Evolutionary conservation across 768 basidiomycete species (phyloP).

Genomic region (Lentinula sp.): DNA sequence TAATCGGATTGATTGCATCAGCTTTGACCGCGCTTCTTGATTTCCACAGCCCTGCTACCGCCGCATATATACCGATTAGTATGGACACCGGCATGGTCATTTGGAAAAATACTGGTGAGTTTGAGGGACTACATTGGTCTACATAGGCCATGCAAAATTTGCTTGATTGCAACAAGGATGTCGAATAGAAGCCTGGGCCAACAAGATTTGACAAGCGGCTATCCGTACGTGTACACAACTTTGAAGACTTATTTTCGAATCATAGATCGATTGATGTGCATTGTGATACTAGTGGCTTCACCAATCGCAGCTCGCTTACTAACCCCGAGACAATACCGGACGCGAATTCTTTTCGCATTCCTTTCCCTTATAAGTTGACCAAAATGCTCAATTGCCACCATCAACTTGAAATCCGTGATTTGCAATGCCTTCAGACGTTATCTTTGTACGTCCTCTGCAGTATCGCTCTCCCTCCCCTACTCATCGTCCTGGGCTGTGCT

Average conservation of each 20-base stretch:
- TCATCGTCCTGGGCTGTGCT: neutral
- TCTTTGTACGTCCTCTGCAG: neutral
- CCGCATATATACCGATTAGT: no score
- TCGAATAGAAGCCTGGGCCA: no score
- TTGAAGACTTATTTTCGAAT: neutral
- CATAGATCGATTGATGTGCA: neutral
- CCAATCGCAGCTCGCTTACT: neutral
- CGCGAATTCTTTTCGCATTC: neutral
- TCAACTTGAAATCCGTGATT: neutral
- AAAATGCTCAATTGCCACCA: neutral
- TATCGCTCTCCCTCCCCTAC: neutral
- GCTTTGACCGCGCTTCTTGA: neutral
- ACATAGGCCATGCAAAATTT: no score
- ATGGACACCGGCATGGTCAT: no score
- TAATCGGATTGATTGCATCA: neutral
- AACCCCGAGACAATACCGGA: neutral
- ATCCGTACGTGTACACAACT: neutral
- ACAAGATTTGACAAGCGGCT: neutral
- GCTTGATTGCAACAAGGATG: no score
- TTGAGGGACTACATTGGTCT: neutral
- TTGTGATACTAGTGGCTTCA: neutral
- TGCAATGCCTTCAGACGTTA: neutral
- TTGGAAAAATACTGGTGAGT: neutral
- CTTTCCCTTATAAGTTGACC: neutral
- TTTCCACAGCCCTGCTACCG: no score